Percentiles rank a stretch among this genome's conserved stretches.
Conservation (phyloP, 495 filamentous ascomycete genomes). For the Astrocystis sublimbata region DNA sequence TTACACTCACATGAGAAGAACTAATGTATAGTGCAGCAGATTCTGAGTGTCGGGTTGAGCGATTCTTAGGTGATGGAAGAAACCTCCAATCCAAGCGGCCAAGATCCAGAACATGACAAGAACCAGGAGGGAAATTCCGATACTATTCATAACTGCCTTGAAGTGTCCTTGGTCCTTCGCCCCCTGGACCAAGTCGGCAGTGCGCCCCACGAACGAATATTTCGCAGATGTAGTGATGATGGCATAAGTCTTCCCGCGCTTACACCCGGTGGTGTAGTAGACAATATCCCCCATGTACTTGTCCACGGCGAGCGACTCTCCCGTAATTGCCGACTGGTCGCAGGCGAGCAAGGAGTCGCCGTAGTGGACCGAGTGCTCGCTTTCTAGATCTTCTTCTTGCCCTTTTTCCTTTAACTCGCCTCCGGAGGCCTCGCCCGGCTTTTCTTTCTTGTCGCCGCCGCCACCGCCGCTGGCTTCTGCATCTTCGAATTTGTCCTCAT, state of each 20-base stretch:
- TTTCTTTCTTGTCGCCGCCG: constrained; percentile 12
- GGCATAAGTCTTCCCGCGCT: constrained; percentile 80
- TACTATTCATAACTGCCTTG: constrained; percentile 81
- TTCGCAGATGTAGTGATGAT: constrained; percentile 80
- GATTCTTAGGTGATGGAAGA: constrained; percentile 78
- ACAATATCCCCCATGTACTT: constrained; percentile 76
- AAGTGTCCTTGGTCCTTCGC: constrained; percentile 76
- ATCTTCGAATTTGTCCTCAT: constrained; percentile 65
- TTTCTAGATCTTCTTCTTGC: constrained; percentile 62
- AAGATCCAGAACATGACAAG: constrained; percentile 79
- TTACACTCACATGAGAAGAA: constrained; percentile 63
- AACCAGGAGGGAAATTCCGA: constrained; percentile 77
- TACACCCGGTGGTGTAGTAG: constrained; percentile 83
- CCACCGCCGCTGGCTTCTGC: constrained; percentile 24
- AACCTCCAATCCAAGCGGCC: constrained; percentile 78
- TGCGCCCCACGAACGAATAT: constrained; percentile 82
- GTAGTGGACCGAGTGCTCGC: constrained; percentile 60
- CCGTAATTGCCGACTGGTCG: constrained; percentile 89
- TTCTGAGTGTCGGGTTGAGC: constrained; percentile 39
- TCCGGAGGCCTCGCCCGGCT: not conserved
- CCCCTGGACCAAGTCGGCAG: constrained; percentile 78
- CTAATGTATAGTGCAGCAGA: constrained; percentile 81
- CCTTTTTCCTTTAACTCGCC: constrained; percentile 41
- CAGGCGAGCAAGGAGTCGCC: constrained; percentile 78
- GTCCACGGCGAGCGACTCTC: constrained; percentile 88